phyloP scores from a whole-genome alignment of 2,329 filamentous ascomycete species.

The Talaromyces sp. region DNA sequence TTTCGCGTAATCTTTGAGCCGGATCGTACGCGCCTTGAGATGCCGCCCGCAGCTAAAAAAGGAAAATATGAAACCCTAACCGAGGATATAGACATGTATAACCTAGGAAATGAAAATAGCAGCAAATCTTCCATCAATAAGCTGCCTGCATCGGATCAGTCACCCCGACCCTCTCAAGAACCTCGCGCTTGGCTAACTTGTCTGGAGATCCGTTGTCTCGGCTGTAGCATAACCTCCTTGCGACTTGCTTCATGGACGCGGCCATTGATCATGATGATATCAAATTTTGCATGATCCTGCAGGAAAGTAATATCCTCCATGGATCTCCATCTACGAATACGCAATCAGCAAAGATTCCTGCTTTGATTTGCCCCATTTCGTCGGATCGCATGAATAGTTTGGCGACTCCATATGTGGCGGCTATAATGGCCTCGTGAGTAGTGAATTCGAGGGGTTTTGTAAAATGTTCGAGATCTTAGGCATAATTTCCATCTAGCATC shows the following conservation, averaged over 20 bases:
- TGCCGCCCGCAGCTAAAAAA: not conserved
- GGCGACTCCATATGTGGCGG: slow-evolving; percentile 42
- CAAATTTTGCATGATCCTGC: slow-evolving; percentile 44
- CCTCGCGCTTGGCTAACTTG: not conserved
- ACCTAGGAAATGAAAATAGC: not conserved
- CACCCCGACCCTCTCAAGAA: not conserved
- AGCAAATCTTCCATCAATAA: not conserved
- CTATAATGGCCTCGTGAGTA: slow-evolving; percentile 43
- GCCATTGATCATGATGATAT: slow-evolving; percentile 50
- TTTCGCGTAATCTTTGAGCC: not conserved
- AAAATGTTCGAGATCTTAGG: slow-evolving; percentile 47
- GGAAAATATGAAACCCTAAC: not conserved
- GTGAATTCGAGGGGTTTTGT: slow-evolving; percentile 46
- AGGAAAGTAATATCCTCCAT: slow-evolving; percentile 42
- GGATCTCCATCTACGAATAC: slow-evolving; percentile 48
- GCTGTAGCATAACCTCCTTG: not conserved
- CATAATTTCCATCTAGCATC: slow-evolving; percentile 50
- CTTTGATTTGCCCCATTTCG: slow-evolving; percentile 41
- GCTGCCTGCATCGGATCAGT: not conserved
- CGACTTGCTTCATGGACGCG: slow-evolving; percentile 39
- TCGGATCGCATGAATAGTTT: slow-evolving; percentile 39
- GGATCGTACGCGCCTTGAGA: not conserved
- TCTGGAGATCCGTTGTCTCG: not conserved
- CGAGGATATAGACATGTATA: not conserved
- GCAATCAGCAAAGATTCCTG: slow-evolving; percentile 44